Base-by-base conservation (phyloP, 2,329 filamentous ascomycete species). In the Aspergillus terreus region DNA sequence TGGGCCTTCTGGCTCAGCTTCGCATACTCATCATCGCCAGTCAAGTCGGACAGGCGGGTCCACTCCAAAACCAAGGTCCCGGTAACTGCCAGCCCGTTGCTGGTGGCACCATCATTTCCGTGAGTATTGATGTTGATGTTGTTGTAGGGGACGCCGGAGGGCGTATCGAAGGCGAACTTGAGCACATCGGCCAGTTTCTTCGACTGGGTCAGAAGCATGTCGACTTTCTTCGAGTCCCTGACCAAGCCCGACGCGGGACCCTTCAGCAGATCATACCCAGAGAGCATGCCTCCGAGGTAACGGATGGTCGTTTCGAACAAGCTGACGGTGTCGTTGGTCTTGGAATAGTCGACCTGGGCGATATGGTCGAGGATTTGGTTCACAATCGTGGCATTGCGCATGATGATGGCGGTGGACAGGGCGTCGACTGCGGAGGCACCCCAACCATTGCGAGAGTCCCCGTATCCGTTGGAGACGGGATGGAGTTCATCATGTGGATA, bases 221-320 rank as follows among this genome's bases (percentile, higher is more conserved):
- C 74, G 1, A 90, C 78, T 4, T 78, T 76, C 4, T 65, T 62
- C 57, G 56, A 64, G 60, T 80, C 72, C 7, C 70, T 63, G 43
- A 78, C 76, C 12, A 85, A 71, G 30, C 77, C 58, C 14, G 76
- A 72, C 15, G 85, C 76, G 1, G 87, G 86, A 0, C 87, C 88
- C 1, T 76, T 85, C 44, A 95, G 74, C 45, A 96, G 78, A 54
- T 79, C 77, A 59, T 78, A 79, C 4, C 85, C 88, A 2, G 90
- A 88, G 7, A 96, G 66, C 61, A 96, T 78, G 14, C 90, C 91
- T 9, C 83, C 91, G 1, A 96, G 74, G 63, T 95, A 95, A 25
- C 91, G 85, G 63, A 96, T 95, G 0, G 89, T 96, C 0, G 90
- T 95, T 71, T 96, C 91, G 63, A 96, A 96, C 6, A 96, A 71